These are phyloP conservation scores for Kregervanrija fluxuum DNA, from an alignment of 805 yeast species.

Conservation along the genomic window DNA sequence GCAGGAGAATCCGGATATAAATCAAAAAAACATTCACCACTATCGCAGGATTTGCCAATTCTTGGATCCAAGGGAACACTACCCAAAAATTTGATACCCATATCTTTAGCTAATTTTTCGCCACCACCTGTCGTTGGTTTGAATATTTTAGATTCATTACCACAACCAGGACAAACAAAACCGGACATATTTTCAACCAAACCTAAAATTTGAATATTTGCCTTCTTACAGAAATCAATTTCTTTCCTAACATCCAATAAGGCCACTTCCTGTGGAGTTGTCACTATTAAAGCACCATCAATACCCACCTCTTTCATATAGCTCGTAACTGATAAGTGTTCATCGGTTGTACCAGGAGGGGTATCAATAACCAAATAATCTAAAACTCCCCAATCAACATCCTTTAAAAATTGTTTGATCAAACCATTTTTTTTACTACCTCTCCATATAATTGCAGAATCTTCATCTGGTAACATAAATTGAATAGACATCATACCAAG, in stretches of 20 bases:
- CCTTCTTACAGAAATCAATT: slow-evolving; percentile 89
- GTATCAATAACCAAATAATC: slow-evolving; percentile 91
- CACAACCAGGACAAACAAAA: slow-evolving; percentile 92
- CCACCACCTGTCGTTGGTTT: slow-evolving; percentile 98
- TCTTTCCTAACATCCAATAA: slow-evolving; percentile 92
- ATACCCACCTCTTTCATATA: slow-evolving; percentile 85
- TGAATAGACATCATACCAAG: slow-evolving; percentile 93
- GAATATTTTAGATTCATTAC: slow-evolving; percentile 84
- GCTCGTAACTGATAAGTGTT: slow-evolving; percentile 83
- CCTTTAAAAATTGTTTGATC: slow-evolving; percentile 88
- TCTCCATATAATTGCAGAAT: slow-evolving; percentile 94
- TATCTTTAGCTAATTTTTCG: slow-evolving; percentile 68
- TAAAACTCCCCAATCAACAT: slow-evolving; percentile 89
- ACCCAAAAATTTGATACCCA: slow-evolving; percentile 75
- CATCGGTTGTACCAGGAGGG: slow-evolving; percentile 98
- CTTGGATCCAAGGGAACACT: slow-evolving; percentile 94
- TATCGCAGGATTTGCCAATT: slow-evolving; percentile 82
- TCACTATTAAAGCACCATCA: slow-evolving; percentile 91
- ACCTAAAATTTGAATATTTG: slow-evolving; percentile 79
- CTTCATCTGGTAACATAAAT: slow-evolving; percentile 88
- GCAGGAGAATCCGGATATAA: slow-evolving; percentile 90
- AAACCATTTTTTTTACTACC: slow-evolving; percentile 93
- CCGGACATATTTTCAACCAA: slow-evolving; percentile 98
- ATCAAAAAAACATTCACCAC: slow-evolving; percentile 79
- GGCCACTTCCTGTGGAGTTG: slow-evolving; percentile 98